These are phyloP conservation scores for Allomyces javanicus DNA, from an alignment of 192 early-diverging fungal species.

Conservation along the genomic window DNA sequence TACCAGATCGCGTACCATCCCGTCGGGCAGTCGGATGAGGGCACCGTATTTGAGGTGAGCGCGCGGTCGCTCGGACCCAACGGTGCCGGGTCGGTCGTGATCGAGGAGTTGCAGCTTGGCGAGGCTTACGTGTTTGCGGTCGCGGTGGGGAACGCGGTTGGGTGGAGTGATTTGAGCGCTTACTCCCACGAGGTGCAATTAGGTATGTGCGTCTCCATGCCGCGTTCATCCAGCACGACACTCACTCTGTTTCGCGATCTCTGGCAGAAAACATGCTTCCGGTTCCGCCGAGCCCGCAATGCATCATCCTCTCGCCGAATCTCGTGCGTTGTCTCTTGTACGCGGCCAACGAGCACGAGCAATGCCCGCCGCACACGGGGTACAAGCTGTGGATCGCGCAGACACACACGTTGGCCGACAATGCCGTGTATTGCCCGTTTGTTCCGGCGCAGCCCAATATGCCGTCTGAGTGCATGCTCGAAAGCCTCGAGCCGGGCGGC, in stretches of 20 bases:
- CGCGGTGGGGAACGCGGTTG: not conserved
- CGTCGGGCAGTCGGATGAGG: no score
- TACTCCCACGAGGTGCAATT: no score
- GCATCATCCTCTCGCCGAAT: not conserved
- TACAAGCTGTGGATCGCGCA: not conserved
- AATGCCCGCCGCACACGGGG: not conserved
- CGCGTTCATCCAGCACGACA: no score
- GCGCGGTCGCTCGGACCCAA: no score
- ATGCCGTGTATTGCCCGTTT: not conserved
- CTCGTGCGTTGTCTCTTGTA: not conserved
- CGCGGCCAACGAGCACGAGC: not conserved
- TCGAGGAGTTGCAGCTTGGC: no score
- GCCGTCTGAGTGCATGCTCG: not conserved
- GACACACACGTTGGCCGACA: not conserved
- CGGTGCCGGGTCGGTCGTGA: no score
- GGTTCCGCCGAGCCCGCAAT: not conserved
- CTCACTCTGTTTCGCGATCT: not conserved
- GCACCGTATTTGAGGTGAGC: no score
- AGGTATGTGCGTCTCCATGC: no score
- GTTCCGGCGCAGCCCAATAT: not conserved
- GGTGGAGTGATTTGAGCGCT: no score
- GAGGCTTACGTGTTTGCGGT: not conserved
- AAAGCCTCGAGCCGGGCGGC: not conserved
- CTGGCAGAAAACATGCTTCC: not conserved
- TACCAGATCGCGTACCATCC: no score